These are phyloP conservation scores for Podospora australis DNA, from an alignment of 495 filamentous ascomycete species.

Conservation along the genomic window DNA sequence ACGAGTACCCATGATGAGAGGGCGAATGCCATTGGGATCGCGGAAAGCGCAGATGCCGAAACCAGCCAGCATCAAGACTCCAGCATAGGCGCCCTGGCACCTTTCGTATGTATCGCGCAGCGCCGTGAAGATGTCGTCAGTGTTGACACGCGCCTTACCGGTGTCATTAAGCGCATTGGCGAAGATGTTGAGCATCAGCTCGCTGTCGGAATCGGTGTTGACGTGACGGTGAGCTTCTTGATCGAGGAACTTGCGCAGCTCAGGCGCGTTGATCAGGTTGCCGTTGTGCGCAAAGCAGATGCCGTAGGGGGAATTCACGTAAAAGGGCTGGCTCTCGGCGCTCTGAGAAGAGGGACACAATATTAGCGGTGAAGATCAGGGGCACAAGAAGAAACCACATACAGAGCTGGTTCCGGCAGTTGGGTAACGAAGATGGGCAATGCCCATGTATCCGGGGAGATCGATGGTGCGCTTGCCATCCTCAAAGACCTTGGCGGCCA, in stretches of 20 bases:
- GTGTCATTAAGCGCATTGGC: constrained; percentile 90
- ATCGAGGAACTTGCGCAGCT: constrained; percentile 73
- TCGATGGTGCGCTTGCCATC: constrained; percentile 69
- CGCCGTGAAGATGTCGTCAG: constrained; percentile 79
- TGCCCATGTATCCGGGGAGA: constrained; percentile 83
- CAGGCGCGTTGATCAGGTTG: constrained; percentile 88
- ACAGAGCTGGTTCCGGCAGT: constrained; percentile 78
- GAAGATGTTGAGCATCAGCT: constrained; percentile 93
- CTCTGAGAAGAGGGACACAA: constrained; percentile 30
- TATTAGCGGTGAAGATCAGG: not conserved
- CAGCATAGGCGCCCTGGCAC: constrained; percentile 72
- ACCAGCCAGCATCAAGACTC: constrained; percentile 85
- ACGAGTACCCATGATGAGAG: constrained; percentile 74
- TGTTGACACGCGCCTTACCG: constrained; percentile 92
- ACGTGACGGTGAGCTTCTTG: constrained; percentile 88
- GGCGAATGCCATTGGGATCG: constrained; percentile 85
- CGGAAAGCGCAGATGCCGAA: constrained; percentile 84
- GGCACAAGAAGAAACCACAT: constrained; percentile 5
- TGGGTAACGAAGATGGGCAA: constrained; percentile 85
- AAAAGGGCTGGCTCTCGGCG: constrained; percentile 81
- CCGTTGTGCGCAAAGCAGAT: constrained; percentile 62
- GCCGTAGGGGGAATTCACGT: constrained; percentile 88
- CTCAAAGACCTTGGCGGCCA: constrained; percentile 79
- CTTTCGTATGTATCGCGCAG: constrained; percentile 67
- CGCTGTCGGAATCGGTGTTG: constrained; percentile 93